Evolutionary conservation across 23 red algal species (phyloP).

Genomic region (Gracilaria domingensis): DNA sequence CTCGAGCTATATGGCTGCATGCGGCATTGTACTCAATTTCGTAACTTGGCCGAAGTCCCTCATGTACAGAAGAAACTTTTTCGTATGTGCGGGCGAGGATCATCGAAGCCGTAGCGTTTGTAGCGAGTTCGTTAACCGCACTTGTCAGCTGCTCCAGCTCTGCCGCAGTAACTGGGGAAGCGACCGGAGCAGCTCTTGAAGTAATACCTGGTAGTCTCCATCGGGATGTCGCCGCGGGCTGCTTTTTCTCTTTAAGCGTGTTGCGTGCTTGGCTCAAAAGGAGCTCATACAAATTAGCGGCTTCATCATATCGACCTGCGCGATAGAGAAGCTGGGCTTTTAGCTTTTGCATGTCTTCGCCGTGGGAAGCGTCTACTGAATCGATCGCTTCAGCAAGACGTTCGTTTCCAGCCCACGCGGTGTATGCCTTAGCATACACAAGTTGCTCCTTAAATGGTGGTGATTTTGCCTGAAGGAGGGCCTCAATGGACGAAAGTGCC

Average conservation of each 20-base stretch:
- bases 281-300: conserved; percentile 27
- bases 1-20: conserved; percentile 27
- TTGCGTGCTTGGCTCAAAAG: not conserved
- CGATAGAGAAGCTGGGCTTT: conserved; percentile 67
- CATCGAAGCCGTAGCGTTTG: conserved; percentile 62
- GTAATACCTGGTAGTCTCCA: conserved; percentile 44
- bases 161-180: conserved; percentile 39
- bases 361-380: not conserved
- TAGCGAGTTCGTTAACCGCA: conserved; percentile 68
- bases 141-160: conserved; percentile 44
- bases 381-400: conserved; percentile 11
- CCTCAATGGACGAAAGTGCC: conserved; percentile 21
- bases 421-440: conserved; percentile 42
- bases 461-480: not conserved
- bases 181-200: not conserved
- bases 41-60: conserved; percentile 29
- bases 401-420: conserved; percentile 52
- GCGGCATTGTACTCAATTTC: conserved; percentile 59
- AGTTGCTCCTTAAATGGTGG: conserved; percentile 17
- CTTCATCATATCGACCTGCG: conserved; percentile 47
- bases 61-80: conserved; percentile 8
- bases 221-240: conserved; percentile 35
- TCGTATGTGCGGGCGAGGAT: conserved; percentile 35
- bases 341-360: conserved; percentile 24
- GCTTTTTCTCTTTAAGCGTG: conserved; percentile 41